A percentile compares a stretch with the other conserved stretches of the same genome.
phyloP scores from a whole-genome alignment of 2,329 filamentous ascomycete genomes.

The Furcasterigmium sp. region DNA sequence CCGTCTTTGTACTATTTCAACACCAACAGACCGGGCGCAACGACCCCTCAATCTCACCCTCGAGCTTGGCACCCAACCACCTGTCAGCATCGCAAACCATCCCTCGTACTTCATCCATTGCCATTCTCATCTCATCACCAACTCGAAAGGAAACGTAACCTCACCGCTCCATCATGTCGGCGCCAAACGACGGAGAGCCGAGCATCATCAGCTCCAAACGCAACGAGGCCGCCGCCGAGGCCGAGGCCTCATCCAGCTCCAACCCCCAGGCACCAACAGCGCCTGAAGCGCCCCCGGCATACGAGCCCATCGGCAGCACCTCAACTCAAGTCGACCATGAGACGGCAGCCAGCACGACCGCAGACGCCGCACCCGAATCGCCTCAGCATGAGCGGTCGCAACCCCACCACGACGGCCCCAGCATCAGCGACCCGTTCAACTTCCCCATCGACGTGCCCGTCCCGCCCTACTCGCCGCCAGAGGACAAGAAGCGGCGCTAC shows the following conservation, averaged over 20 bases:
- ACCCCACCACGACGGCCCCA: slow-evolving; percentile 17
- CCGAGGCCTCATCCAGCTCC: not conserved
- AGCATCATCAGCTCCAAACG: too few relatives aligned
- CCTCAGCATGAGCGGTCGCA: not conserved
- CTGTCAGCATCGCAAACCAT: too few relatives aligned
- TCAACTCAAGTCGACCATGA: not conserved
- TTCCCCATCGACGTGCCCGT: slow-evolving; percentile 27
- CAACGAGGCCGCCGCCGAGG: too few relatives aligned
- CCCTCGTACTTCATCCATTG: too few relatives aligned
- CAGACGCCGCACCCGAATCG: not conserved
- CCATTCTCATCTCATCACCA: too few relatives aligned
- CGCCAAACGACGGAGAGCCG: too few relatives aligned
- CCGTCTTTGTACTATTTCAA: too few relatives aligned
- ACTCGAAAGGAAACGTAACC: too few relatives aligned
- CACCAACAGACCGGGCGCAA: too few relatives aligned
- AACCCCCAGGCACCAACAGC: not conserved
- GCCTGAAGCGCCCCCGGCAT: not conserved
- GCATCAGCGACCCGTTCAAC: slow-evolving; percentile 29
- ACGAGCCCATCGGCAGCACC: not conserved
- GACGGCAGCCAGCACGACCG: not conserved
- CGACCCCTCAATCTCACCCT: too few relatives aligned
- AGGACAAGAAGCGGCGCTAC: slow-evolving; percentile 14
- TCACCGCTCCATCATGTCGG: too few relatives aligned
- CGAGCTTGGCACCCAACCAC: too few relatives aligned
- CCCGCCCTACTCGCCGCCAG: slow-evolving; percentile 19